Conservation (phyloP, 768 basidiomycete species). For the Termitomyces sp. region DNA sequence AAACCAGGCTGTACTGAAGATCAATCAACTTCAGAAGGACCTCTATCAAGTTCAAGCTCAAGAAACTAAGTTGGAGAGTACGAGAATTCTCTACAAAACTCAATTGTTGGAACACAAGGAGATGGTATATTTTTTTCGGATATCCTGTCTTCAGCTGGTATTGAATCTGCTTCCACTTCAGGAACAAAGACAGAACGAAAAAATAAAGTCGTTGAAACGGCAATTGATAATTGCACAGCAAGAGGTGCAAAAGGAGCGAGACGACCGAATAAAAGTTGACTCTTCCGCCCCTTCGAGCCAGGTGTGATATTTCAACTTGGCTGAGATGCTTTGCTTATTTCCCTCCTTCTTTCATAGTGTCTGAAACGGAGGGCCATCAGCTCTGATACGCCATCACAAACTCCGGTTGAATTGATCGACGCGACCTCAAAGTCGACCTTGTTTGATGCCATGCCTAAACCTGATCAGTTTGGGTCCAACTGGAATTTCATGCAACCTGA, state of each 20-base stretch:
- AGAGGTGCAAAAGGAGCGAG: background rate
- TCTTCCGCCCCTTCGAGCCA: background rate
- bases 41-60: slow-evolving; percentile 13
- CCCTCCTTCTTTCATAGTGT: background rate
- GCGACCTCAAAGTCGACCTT: slow-evolving; percentile 3
- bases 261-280: background rate
- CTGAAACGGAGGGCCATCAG: background rate
- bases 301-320: background rate
- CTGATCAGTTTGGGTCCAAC: slow-evolving; percentile 27
- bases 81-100: slow-evolving; percentile 24
- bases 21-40: slow-evolving; percentile 14
- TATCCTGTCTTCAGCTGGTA: background rate
- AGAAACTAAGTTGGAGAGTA: slow-evolving; percentile 20
- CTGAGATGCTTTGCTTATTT: background rate
- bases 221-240: slow-evolving; percentile 11
- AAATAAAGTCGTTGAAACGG: slow-evolving; percentile 9
- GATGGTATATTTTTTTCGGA: slow-evolving; percentile 1
- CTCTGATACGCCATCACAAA: background rate
- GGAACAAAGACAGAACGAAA: slow-evolving; percentile 8
- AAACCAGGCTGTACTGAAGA: slow-evolving; percentile 21
- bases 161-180: background rate
- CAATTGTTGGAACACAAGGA: slow-evolving; percentile 18
- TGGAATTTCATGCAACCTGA: slow-evolving; percentile 22
- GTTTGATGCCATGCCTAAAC: slow-evolving; percentile 34
- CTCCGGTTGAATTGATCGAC: background rate